Base-by-base conservation (phyloP, 2,329 filamentous ascomycete genomes). In the Xylariaceae sp. region DNA sequence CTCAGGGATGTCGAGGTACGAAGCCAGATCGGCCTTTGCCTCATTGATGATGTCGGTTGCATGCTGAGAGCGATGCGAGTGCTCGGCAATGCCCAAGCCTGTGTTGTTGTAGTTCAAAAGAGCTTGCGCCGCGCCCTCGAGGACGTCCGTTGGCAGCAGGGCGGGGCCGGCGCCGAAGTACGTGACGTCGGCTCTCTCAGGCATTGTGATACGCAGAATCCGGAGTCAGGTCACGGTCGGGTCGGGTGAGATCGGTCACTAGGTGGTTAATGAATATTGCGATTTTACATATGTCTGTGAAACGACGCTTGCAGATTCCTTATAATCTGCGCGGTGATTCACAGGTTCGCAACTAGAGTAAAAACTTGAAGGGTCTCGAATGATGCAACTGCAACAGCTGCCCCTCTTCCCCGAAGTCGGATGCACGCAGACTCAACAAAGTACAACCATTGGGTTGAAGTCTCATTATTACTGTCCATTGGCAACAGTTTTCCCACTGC, bases 121-220 rank as follows among this genome's bases (percentile, higher is more conserved):
- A 1, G 88, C 87, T 65, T 82, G 68, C 1, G 90, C 83, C 44
- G 89, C 90, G 40, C 76, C 77, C 68, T 94, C 83, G 44, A 96
- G 81, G 18, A 96, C 88, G 4, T 81, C 72, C 11, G 89, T 95
- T 19, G 91, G 91, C 15, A 97, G 78, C 31, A 83, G 76, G n/a
- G 92, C 90, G 43, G 92, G 92, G 55, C 92, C 92, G 46, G 92
- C 91, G 54, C 91, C 90, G 61, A 95, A 96, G 72, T 95, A 94
- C 58, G 56, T 55, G 48, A 60, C 53, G 36, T 57, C 56, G 9
- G 49, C 45, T 51, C 56, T 52, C 14, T 42, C 38, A 41, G 56
- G 54, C 58, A 60, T 60, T 42, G 18, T 46, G 31, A 11, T 5
- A 15, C 12, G 9, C 12, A 36, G 33, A 10, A 9, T 27, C 22